Evolutionary conservation across 1,284 basidiomycete genomes (phyloP), one percentile per base, ranked within the genome.

Genomic region (Apiotrichum montevideense): DNA sequence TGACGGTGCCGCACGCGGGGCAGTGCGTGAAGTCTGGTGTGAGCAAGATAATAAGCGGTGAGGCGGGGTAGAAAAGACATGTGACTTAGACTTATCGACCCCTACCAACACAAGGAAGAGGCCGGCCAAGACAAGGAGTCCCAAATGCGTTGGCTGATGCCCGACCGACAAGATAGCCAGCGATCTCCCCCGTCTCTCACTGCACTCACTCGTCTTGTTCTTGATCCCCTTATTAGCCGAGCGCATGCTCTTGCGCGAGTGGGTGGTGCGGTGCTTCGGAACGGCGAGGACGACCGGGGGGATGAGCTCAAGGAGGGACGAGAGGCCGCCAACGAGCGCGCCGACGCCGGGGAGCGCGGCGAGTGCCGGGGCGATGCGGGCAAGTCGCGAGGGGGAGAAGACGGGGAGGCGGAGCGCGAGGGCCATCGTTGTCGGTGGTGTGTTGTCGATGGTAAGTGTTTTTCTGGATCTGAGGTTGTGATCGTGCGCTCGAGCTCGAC

Each of bases 181-280:
- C 21, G 21, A 21, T 21, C 21, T 21, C 21, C 21, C 21, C 21
- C 21, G 21, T 21, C 13, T 15, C 32, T 7, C 53, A 32, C 46
- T 52, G 49, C 46, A 80, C 87, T 64, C 69, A 92, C 95, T 94
- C 56, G 85, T 84, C 74, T 93, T 92, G 76, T 97, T 93, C 77
- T 94, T 93, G 67, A 97, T 78, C 0, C 93, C 93, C 78, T 98
- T 98, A 77, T 95, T 92, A 3, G 93, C 88, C 56, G 85, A 84
- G 35, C 94, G 83, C 93, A 97, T 97, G n/a, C 86, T 83, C 76
- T 98, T 98, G 50, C 90, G 81, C 35, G 90, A 93, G 75, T 97
- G 94, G 0, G 92, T 92, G 8, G 86, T 83, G 79, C 96, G 96
- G 77, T 87, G 89, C 79, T 98, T 98, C 14, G 95, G 95, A 3